A percentile compares a stretch with the other conserved stretches of the same genome.
Evolutionary conservation across 805 yeast species (phyloP).

Genomic region (Clavispora asparagi): DNA sequence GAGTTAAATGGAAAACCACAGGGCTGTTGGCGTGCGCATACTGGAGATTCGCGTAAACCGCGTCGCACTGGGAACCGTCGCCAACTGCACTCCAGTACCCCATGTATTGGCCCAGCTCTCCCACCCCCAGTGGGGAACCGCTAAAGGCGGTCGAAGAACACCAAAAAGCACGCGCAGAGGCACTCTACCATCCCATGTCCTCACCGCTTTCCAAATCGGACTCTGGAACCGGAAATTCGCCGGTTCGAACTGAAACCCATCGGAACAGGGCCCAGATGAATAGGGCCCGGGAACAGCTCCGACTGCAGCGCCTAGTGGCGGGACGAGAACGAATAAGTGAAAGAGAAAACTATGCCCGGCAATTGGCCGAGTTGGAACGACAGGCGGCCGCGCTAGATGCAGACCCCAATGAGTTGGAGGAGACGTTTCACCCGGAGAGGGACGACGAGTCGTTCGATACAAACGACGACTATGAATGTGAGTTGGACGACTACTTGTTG

Average conservation of each 20-base stretch:
- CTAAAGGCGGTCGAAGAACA: conserved; percentile 6
- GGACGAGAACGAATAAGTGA: conserved; percentile 10
- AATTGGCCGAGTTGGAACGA: conserved; percentile 4
- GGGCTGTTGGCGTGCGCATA: too few relatives aligned
- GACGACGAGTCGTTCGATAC: neutral
- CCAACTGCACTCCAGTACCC: neutral
- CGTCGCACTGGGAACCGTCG: too few relatives aligned
- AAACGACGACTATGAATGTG: conserved; percentile 6
- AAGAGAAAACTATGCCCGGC: conserved; percentile 4
- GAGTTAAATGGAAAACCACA: too few relatives aligned
- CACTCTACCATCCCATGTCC: conserved; percentile 13
- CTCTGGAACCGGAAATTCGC: neutral
- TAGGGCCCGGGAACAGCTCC: conserved; percentile 6
- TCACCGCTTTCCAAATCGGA: neutral
- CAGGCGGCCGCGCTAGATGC: conserved; percentile 9
- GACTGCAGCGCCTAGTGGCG: conserved; percentile 7
- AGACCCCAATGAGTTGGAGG: conserved; percentile 8
- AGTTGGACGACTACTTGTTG: conserved; percentile 12
- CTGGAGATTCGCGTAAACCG: too few relatives aligned
- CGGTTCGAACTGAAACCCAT: neutral
- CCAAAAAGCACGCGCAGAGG: conserved; percentile 8
- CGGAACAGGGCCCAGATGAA: conserved; percentile 4
- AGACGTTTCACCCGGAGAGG: neutral
- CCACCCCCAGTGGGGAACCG: conserved; percentile 4
- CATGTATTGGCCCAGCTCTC: conserved; percentile 12